phyloP scores from a whole-genome alignment of 257 asterid species.

The Solanum sitiens region DNA sequence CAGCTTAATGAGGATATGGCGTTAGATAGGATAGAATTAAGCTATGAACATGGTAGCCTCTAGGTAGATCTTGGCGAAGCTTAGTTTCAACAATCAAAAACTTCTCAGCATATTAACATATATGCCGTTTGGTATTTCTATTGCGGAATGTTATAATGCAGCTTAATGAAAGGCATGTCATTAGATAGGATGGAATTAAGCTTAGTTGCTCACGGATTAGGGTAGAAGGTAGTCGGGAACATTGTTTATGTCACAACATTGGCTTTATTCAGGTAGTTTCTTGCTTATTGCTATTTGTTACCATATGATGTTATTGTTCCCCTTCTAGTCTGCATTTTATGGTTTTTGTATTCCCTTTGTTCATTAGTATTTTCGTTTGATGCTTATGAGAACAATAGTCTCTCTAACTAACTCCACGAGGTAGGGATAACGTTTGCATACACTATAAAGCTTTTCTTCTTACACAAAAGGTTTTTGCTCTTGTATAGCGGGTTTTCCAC shows the following conservation, averaged over 20 bases:
- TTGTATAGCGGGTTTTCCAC: not conserved
- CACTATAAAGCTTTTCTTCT: not conserved
- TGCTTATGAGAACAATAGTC: not conserved
- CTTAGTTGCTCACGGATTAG: not conserved
- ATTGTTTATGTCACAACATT: rapidly evolving
- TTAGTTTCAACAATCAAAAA: no score
- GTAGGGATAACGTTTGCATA: not conserved
- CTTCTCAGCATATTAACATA: no score
- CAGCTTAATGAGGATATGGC: no score
- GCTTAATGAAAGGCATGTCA: no score
- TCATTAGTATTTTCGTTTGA: not conserved
- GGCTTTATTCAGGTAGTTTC: no score
- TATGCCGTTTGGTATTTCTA: no score
- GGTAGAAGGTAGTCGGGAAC: not conserved
- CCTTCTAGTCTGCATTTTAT: not conserved
- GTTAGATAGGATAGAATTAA: no score
- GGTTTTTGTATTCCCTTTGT: not conserved
- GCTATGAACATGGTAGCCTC: no score
- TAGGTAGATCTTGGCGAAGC: no score
- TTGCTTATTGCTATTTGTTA: not conserved
- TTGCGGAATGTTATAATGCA: no score
- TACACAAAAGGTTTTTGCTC: not conserved
- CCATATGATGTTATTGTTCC: not conserved
- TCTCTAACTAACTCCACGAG: not conserved
- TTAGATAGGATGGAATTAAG: not conserved